Conservation (phyloP, 129 eudicot species). For the Silybum marianum region DNA sequence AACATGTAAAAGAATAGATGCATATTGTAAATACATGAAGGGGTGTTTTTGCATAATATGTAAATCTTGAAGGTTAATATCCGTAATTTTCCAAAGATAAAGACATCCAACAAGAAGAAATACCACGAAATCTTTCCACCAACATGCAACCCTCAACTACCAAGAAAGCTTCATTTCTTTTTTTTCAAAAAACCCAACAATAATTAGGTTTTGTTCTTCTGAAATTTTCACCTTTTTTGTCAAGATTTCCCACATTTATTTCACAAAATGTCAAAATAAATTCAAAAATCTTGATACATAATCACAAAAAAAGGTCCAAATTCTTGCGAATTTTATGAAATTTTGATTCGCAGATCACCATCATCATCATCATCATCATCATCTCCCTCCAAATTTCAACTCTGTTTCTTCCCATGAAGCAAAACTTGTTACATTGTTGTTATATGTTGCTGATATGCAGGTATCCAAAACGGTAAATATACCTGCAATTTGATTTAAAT, state of each 20-base stretch:
- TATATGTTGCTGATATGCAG: constrained; percentile 25
- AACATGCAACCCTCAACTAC: constrained; percentile 31
- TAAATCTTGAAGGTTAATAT: constrained; percentile 16
- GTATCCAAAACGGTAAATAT: constrained; percentile 22
- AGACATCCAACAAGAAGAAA: constrained; percentile 22
- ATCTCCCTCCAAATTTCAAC: constrained; percentile 15
- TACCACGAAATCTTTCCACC: constrained; percentile 32
- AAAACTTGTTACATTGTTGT: not conserved
- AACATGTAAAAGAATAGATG: not conserved
- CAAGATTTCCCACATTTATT: constrained; percentile 18
- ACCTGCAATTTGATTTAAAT: constrained; percentile 11
- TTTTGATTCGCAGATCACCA: constrained; percentile 2
- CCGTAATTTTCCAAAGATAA: constrained; percentile 11
- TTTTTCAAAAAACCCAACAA: constrained; percentile 23
- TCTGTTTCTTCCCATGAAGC: constrained; percentile 11
- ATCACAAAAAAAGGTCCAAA: not conserved
- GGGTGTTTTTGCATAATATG: not conserved
- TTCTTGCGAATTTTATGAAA: not conserved
- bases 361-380: constrained; percentile 16
- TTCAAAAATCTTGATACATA: constrained; percentile 4
- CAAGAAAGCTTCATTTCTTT: constrained; percentile 2
- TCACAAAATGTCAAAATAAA: constrained; percentile 26
- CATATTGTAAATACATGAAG: not conserved
- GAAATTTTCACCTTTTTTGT: not conserved
- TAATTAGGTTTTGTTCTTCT: constrained; percentile 32